Evolutionary conservation across 805 yeast species (phyloP).

Genomic region (Lachancea fermentati): DNA sequence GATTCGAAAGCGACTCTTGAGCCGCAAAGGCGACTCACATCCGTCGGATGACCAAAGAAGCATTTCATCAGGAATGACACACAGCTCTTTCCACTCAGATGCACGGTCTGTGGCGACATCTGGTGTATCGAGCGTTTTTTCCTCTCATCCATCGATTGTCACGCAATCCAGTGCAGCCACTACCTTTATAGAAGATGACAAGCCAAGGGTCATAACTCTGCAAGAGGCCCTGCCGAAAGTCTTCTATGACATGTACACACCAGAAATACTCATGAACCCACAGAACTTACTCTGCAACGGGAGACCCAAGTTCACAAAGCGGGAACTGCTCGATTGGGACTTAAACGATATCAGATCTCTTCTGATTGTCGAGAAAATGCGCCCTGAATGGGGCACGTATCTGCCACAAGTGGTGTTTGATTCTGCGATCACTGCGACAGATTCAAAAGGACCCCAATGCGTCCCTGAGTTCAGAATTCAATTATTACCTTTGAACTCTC

Average conservation of each 20-base stretch:
- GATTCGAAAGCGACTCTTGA: constrained; percentile 27
- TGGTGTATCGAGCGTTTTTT: constrained; percentile 25
- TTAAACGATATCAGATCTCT: constrained; percentile 63
- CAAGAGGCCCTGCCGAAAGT: constrained; percentile 48
- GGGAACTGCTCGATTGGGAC: constrained; percentile 65
- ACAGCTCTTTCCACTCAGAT: neutral
- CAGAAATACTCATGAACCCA: constrained; percentile 46
- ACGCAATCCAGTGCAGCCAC: constrained; percentile 15
- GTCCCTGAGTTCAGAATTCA: constrained; percentile 41
- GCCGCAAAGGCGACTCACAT: constrained; percentile 4
- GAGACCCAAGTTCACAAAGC: constrained; percentile 55
- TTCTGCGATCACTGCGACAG: constrained; percentile 7
- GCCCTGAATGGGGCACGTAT: constrained; percentile 51
- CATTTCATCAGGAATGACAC: neutral
- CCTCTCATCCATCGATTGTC: constrained; percentile 20
- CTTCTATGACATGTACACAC: constrained; percentile 52
- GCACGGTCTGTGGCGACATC: constrained; percentile 14
- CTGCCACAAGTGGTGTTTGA: constrained; percentile 39
- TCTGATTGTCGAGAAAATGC: constrained; percentile 45
- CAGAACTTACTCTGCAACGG: constrained; percentile 43
- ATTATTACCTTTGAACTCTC: constrained; percentile 46
- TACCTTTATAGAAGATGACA: constrained; percentile 6
- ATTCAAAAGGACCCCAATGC: constrained; percentile 12
- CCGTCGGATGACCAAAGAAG: neutral
- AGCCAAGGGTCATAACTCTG: constrained; percentile 28